Evolutionary conservation across 208 protist genomes (phyloP).

Genomic region (Trypanosoma vivax): DNA sequence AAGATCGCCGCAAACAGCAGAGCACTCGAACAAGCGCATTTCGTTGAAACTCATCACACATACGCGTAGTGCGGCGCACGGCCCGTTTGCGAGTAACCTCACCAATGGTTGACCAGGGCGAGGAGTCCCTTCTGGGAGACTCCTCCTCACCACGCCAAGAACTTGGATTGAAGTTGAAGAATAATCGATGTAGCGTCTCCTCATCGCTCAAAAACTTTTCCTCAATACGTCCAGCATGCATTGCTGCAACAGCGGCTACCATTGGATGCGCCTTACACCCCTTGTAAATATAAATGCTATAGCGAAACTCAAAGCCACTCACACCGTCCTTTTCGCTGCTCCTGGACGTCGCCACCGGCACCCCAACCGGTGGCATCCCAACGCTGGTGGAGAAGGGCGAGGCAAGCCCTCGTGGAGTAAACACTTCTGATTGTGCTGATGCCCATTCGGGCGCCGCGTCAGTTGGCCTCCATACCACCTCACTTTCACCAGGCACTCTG

Average conservation of each 20-base stretch:
- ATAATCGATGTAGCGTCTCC: conserved; percentile 38
- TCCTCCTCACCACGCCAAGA: background rate
- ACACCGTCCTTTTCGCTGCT: background rate
- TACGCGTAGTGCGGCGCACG: background rate
- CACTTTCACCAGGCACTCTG: background rate
- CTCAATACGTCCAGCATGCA: conserved; percentile 33
- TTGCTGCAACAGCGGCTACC: conserved; percentile 30
- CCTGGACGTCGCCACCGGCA: background rate
- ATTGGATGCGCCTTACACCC: conserved; percentile 50
- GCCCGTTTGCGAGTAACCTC: background rate
- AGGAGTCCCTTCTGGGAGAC: conserved; percentile 9
- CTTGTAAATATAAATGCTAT: conserved; percentile 65
- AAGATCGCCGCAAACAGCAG: conserved; percentile 2
- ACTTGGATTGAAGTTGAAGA: conserved; percentile 25
- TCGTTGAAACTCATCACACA: conserved; percentile 26
- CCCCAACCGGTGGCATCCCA: conserved; percentile 6
- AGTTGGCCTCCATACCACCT: background rate
- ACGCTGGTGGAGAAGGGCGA: conserved; percentile 35
- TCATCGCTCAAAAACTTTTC: conserved; percentile 23
- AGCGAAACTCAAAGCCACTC: conserved; percentile 29
- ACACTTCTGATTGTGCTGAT: conserved; percentile 34
- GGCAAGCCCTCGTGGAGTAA: conserved; percentile 61
- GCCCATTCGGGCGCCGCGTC: conserved; percentile 37
- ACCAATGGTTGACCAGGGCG: background rate
- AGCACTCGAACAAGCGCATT: conserved; percentile 51